A percentile compares a stretch with the other conserved stretches of the same genome.
Evolutionary conservation across 495 filamentous ascomycete species (phyloP).

Genomic region (Talaromyces ruber): DNA sequence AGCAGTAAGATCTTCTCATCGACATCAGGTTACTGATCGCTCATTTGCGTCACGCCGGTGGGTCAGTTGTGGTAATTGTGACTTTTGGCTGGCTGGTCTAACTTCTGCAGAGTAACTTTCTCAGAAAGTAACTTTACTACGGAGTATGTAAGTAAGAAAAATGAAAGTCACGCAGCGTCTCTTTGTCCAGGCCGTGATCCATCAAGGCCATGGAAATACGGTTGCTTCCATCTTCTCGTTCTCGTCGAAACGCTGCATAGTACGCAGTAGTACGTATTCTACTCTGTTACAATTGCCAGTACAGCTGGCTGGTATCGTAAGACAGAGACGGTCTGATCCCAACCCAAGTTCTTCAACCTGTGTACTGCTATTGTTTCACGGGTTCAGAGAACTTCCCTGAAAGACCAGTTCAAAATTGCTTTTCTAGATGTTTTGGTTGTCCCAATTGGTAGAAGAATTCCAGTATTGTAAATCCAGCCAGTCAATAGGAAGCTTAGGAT

Average conservation of each 20-base stretch:
- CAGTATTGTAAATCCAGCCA: neutral
- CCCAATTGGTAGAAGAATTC: neutral
- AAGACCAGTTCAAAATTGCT: neutral
- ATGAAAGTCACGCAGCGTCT: neutral
- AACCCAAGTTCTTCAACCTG: neutral
- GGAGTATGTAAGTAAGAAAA: neutral
- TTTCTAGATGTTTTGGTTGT: neutral
- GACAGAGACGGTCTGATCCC: neutral
- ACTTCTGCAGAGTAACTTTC: too few relatives aligned
- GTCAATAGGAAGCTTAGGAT: neutral
- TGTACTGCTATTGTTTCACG: neutral
- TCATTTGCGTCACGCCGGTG: conserved; percentile 5
- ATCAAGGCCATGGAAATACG: neutral
- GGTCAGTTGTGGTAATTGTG: neutral
- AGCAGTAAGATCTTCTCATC: too few relatives aligned
- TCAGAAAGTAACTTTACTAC: too few relatives aligned
- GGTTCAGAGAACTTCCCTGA: neutral
- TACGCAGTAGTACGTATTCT: too few relatives aligned
- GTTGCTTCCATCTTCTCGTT: too few relatives aligned
- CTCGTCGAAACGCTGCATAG: too few relatives aligned
- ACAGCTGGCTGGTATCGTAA: neutral
- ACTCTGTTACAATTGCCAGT: too few relatives aligned
- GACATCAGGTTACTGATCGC: neutral
- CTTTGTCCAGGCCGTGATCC: neutral
- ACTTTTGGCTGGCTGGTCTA: neutral